Conservation (phyloP, 2,329 filamentous ascomycete species). For the Colletotrichum aenigma region DNA sequence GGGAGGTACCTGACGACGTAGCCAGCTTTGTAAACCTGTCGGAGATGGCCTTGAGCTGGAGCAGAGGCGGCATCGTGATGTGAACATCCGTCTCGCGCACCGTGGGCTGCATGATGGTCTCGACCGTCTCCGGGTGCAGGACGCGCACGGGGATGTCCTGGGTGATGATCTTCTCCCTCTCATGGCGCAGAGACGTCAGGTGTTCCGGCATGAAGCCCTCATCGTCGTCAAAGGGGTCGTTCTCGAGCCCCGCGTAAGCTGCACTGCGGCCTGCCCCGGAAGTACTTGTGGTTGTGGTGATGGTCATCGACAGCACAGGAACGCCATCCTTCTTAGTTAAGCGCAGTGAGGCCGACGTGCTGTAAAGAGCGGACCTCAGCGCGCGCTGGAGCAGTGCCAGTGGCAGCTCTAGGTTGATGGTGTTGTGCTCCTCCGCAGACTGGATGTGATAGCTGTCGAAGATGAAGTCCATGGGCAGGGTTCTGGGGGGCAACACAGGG, state of each 20-base stretch:
- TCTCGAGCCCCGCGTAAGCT: conserved; percentile 28
- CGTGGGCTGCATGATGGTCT: conserved; percentile 90
- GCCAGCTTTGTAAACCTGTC: conserved; percentile 94
- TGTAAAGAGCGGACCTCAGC: conserved; percentile 85
- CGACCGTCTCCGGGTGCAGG: conserved; percentile 81
- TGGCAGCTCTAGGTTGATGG: conserved; percentile 95
- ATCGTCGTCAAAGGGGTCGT: conserved; percentile 45
- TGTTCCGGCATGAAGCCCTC: conserved; percentile 52
- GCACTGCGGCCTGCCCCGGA: conserved; percentile 32
- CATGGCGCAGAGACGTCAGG: conserved; percentile 63
- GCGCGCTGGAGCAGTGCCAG: conserved; percentile 87
- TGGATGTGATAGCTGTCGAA: conserved; percentile 87
- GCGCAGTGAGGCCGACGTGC: conserved; percentile 81
- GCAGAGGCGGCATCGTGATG: conserved; percentile 84
- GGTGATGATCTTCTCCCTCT: conserved; percentile 89
- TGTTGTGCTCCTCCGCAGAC: conserved; percentile 80
- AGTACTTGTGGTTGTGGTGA: conserved; percentile 74
- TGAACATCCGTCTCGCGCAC: conserved; percentile 93
- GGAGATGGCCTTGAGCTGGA: conserved; percentile 91
- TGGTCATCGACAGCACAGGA: conserved; percentile 87
- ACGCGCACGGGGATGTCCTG: conserved; percentile 97
- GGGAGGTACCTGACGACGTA: conserved; percentile 41
- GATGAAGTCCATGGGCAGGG: conserved; percentile 76
- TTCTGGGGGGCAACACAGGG: conserved; percentile 37
- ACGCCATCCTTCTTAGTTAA: conserved; percentile 91